phyloP scores from a whole-genome alignment of 345 rosid species.

The Gossypium australe region DNA sequence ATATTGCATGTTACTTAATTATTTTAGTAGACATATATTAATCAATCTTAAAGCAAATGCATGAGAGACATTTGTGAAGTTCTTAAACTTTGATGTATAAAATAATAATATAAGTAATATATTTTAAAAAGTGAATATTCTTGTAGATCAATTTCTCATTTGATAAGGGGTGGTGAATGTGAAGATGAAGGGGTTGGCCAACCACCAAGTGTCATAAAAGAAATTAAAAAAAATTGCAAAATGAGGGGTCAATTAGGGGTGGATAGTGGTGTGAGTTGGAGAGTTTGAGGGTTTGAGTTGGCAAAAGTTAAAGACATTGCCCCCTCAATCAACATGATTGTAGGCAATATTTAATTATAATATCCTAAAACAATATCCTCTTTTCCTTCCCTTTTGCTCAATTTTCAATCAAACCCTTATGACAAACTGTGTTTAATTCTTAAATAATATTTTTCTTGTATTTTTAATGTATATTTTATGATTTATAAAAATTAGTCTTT shows the following conservation, averaged over 20 bases:
- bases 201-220: background rate
- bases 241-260: constrained; percentile 1
- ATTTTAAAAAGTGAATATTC: background rate
- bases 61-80: background rate
- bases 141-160: background rate
- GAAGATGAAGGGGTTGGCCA: background rate
- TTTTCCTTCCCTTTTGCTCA: background rate
- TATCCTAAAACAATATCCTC: background rate
- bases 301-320: background rate
- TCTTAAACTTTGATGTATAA: background rate
- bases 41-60: background rate
- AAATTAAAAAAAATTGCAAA: background rate
- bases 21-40: too few relatives aligned
- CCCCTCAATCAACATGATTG: background rate
- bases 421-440: too few relatives aligned
- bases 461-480: too few relatives aligned
- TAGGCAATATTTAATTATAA: background rate
- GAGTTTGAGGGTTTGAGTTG: constrained; percentile 8
- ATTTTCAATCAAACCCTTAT: background rate
- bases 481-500: too few relatives aligned
- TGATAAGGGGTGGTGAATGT: background rate
- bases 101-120: background rate
- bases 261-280: constrained; percentile 8
- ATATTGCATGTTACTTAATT: too few relatives aligned
- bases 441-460: too few relatives aligned